Conservation (phyloP, 2,329 filamentous ascomycete genomes). For the Neodidymelliopsis sp. region DNA sequence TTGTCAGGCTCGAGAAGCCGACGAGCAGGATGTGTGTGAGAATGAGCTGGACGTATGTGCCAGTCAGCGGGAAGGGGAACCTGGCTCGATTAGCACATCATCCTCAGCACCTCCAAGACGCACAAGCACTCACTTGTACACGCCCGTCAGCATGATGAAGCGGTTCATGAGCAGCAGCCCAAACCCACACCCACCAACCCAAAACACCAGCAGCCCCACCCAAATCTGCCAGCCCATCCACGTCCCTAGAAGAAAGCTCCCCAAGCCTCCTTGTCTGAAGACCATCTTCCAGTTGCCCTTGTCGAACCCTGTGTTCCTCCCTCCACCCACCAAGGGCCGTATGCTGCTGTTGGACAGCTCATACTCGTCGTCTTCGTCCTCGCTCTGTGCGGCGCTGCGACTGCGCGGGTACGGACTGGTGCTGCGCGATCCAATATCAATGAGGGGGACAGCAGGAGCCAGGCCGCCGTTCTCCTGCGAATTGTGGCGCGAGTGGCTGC, state of each 20-base stretch:
- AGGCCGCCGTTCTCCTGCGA: slow-evolving; percentile 43
- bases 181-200: slow-evolving; percentile 57
- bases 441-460: slow-evolving; percentile 53
- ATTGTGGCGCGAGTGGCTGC: slow-evolving; percentile 39
- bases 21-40: slow-evolving; percentile 59
- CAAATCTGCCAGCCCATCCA: slow-evolving; percentile 58
- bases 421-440: slow-evolving; percentile 53
- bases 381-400: slow-evolving; percentile 53
- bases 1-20: slow-evolving; percentile 57
- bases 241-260: slow-evolving; percentile 58
- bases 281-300: slow-evolving; percentile 41
- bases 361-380: slow-evolving; percentile 57
- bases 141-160: slow-evolving; percentile 59
- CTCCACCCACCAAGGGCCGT: slow-evolving; percentile 47
- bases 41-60: slow-evolving; percentile 59
- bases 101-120: no score
- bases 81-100: slow-evolving; percentile 44
- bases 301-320: slow-evolving; percentile 20
- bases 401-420: slow-evolving; percentile 55
- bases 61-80: slow-evolving; percentile 61
- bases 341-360: slow-evolving; percentile 48
- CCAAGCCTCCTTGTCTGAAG: slow-evolving; percentile 54
- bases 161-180: slow-evolving; percentile 59
- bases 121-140: slow-evolving; percentile 49
- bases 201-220: slow-evolving; percentile 57